A percentile compares a stretch with the other conserved stretches of the same genome.
Conservation (phyloP, 139 green algal species). For the Bryopsis sp. region DNA sequence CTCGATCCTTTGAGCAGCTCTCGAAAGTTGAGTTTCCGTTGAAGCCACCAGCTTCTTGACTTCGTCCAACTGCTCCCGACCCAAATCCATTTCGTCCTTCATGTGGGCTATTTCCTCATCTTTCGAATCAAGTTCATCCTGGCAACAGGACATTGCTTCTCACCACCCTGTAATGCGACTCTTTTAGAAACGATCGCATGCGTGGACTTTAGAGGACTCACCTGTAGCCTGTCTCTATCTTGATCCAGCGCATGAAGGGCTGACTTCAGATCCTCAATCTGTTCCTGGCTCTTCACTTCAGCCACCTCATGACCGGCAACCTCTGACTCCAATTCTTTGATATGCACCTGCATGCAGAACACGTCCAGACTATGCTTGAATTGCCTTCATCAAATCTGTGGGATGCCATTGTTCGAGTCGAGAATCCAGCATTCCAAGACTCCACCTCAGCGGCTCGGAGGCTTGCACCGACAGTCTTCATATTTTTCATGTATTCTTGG, state of each 20-base stretch:
- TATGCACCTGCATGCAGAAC: neutral
- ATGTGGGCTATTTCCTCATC: neutral
- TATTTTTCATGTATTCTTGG: conserved; percentile 54
- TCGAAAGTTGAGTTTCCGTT: neutral
- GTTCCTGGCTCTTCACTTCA: neutral
- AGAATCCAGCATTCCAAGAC: too few relatives aligned
- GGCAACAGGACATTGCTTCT: neutral
- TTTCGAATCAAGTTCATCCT: conserved; percentile 1
- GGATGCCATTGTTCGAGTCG: too few relatives aligned
- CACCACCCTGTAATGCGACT: too few relatives aligned
- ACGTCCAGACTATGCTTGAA: too few relatives aligned
- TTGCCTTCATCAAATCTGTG: too few relatives aligned
- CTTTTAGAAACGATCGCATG: neutral
- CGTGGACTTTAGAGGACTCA: neutral
- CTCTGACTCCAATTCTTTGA: neutral
- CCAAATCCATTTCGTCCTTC: neutral
- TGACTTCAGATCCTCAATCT: neutral
- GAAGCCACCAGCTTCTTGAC: neutral
- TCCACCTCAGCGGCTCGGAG: neutral
- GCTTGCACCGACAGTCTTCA: conserved; percentile 27
- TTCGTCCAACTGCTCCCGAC: neutral
- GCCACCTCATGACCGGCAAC: neutral
- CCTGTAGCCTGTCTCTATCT: neutral
- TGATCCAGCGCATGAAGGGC: neutral
- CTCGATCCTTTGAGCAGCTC: neutral